Evolutionary conservation across 1,284 basidiomycete species (phyloP).

Genomic region (Amylostereum areolatum): DNA sequence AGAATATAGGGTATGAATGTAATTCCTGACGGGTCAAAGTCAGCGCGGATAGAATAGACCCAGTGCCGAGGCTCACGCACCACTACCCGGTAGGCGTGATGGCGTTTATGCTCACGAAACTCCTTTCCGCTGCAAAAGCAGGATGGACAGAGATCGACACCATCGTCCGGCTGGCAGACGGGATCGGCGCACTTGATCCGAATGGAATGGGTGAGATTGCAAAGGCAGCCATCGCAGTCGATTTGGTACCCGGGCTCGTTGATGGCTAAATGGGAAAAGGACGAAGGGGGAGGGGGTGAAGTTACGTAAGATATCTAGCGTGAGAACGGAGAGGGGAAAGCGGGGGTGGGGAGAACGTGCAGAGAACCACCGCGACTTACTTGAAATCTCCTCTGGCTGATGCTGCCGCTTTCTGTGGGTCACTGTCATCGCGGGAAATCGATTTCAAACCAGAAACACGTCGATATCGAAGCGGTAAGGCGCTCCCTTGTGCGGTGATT

Average conservation of each 20-base stretch:
- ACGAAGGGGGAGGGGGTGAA: neutral
- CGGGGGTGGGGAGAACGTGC: slow-evolving; percentile 20
- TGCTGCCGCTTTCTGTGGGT: slow-evolving; percentile 70
- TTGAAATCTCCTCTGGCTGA: slow-evolving; percentile 69
- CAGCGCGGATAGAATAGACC: neutral
- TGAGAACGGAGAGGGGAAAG: slow-evolving; percentile 28
- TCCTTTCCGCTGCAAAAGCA: slow-evolving; percentile 95
- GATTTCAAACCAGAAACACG: neutral
- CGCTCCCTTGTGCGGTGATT: too few species aligned
- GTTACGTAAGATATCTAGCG: slow-evolving; percentile 33
- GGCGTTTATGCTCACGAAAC: slow-evolving; percentile 80
- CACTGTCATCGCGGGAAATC: slow-evolving; percentile 50
- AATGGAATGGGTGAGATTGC: slow-evolving; percentile 83
- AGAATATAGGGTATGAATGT: slow-evolving; percentile 94
- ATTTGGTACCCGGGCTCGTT: slow-evolving; percentile 76
- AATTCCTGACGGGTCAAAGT: slow-evolving; percentile 60
- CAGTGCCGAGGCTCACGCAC: slow-evolving; percentile 39
- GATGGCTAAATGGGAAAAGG: slow-evolving; percentile 40
- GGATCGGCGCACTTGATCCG: slow-evolving; percentile 88
- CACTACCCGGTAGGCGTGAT: slow-evolving; percentile 91
- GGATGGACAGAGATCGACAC: slow-evolving; percentile 81
- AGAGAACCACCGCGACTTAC: slow-evolving; percentile 35
- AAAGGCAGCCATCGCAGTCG: slow-evolving; percentile 66
- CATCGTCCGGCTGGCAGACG: slow-evolving; percentile 67
- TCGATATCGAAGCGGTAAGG: too few species aligned